Percentiles rank a stretch among this genome's conserved stretches.
Conservation (phyloP, 1,139 yeast species). For the Lodderomyces parapsilosis region DNA sequence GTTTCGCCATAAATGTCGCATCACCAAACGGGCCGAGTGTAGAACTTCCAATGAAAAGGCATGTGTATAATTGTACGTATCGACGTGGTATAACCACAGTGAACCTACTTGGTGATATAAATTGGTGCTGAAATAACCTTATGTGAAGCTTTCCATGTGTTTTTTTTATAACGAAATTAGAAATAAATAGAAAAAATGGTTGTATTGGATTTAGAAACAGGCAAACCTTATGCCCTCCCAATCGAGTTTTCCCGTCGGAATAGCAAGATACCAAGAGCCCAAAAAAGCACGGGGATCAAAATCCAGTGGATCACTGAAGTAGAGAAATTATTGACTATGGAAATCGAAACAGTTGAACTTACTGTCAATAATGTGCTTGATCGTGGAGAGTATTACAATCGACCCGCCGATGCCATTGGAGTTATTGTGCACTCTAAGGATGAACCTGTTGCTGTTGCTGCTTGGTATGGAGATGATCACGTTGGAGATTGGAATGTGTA, state of each 20-base stretch:
- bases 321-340: constrained; percentile 1
- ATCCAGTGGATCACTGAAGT: constrained; percentile 9
- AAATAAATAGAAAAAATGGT: constrained; percentile 3
- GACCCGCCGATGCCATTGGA: constrained; percentile 15
- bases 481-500: constrained; percentile 18
- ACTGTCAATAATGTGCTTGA: constrained; percentile 15
- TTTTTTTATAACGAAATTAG: too few species aligned
- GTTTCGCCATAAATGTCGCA: too few species aligned
- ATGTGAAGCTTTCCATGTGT: not conserved
- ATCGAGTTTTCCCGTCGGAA: constrained; percentile 1
- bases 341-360: constrained; percentile 4
- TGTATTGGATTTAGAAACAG: constrained; percentile 6
- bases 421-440: constrained; percentile 16
- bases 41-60: too few species aligned
- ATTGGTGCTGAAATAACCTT: not conserved
- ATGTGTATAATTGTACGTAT: too few species aligned
- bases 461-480: constrained; percentile 20
- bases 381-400: constrained; percentile 16
- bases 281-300: constrained; percentile 8
- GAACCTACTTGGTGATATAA: not conserved
- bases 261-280: constrained; percentile 6
- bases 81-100: not conserved
- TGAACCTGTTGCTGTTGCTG: constrained; percentile 22
- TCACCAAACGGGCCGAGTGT: not conserved
- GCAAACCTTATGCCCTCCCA: constrained; percentile 4